Evolutionary conservation across 2,329 filamentous ascomycete species (phyloP).

Genomic region (Cordyceps javanica): DNA sequence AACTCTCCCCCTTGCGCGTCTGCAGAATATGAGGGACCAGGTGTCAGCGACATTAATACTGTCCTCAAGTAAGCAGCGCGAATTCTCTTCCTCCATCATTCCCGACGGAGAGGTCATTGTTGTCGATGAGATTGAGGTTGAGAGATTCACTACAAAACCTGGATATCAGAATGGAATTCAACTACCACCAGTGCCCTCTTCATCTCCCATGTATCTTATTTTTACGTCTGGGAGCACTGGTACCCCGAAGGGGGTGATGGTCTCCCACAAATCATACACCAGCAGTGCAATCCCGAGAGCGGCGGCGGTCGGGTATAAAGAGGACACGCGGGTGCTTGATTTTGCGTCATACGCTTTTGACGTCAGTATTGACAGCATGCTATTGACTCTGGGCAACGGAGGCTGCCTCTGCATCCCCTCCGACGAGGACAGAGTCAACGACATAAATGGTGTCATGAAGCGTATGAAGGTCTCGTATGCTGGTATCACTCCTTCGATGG

Average conservation of each 20-base stretch:
- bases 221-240: neutral
- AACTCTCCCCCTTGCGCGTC: neutral
- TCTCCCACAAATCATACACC: too few species aligned
- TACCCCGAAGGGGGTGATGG: neutral
- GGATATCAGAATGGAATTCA: too few species aligned
- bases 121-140: neutral
- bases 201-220: neutral
- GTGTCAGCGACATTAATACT: neutral
- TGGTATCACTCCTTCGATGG: neutral
- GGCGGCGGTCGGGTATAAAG: conserved; percentile 3
- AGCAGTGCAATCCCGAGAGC: neutral
- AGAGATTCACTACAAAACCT: neutral
- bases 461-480: too few species aligned
- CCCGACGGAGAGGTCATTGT: neutral
- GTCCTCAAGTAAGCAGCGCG: neutral
- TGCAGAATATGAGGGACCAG: neutral
- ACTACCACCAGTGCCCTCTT: neutral
- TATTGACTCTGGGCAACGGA: neutral
- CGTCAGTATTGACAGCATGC: neutral
- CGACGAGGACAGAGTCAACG: neutral
- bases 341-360: neutral
- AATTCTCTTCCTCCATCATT: neutral
- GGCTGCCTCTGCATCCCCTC: neutral
- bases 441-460: too few species aligned
- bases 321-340: neutral